Base-by-base conservation (phyloP, 176 grass and related monocot genomes). In the Eleusine coracana region DNA sequence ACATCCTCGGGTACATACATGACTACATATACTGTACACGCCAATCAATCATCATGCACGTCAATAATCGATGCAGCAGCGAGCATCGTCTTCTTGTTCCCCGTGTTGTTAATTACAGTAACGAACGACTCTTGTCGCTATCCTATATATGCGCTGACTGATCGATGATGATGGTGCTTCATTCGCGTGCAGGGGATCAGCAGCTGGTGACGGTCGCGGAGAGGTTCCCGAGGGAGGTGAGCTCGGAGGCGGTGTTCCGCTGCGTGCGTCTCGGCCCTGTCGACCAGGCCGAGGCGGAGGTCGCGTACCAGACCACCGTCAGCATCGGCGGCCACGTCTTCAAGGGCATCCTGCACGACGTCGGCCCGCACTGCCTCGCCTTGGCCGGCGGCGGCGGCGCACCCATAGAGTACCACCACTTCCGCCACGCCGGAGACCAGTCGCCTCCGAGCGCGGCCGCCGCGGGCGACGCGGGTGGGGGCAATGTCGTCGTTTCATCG, bases 311-410 rank as follows among this genome's bases (percentile, higher is more conserved):
- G 73, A 93, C 93, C 40, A 76, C 91, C 6, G 91, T 98, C 71
- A 90, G 83, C 77, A 98, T 98, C 70, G 93, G 86, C 67, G 96
- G 96, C 17, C 96, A 95, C 64, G 85, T 98, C 17, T 98, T 98
- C 91, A 95, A 93, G 75, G 96, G 96, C 73, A 93, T 98, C 54
- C 89, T 98, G 11, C 93, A 95, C 52, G 96, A 95, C 65, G 87
- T 92, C 75, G 96, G 96, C 0, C 90, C 91, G 3, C 89, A 86
- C 21, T 36, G 77, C 29, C 51, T 90, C 6, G 18, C 73, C 3
- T 23, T 66, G 4, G 37, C 39, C 0, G 84, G 56, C 1, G 63
- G 78, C 17, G 20, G 66, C 40, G 28, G 31, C 15, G 81, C 66
- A 29, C 48, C 78, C 34, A 80, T 80, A 49, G 80, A 82, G 36